These are phyloP conservation scores for Nannizzia gypsea DNA, from an alignment of 2,329 filamentous ascomycete genomes.

Conservation along the genomic window DNA sequence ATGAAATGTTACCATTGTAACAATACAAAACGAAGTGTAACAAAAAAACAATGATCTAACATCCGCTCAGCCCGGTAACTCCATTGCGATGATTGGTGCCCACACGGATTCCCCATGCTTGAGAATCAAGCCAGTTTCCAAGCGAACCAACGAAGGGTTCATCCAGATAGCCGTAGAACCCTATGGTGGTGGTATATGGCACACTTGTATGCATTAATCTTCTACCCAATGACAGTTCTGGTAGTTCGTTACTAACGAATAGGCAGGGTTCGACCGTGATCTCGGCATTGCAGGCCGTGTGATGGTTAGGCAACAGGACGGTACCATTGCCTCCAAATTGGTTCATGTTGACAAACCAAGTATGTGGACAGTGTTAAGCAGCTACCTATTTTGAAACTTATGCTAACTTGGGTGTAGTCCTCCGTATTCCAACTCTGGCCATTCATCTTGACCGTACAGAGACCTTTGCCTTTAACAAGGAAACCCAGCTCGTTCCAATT, in stretches of 20 bases:
- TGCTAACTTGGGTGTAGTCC: conserved; percentile 35
- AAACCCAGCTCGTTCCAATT: conserved; percentile 90
- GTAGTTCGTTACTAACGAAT: conserved; percentile 12
- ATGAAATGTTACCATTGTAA: not conserved
- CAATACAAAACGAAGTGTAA: no score
- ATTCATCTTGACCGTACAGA: conserved; percentile 83
- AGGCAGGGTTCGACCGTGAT: conserved; percentile 76
- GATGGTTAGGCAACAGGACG: conserved; percentile 62
- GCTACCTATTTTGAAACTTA: not conserved
- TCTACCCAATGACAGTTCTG: not conserved
- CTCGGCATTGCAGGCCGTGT: conserved; percentile 79
- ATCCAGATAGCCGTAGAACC: conserved; percentile 92
- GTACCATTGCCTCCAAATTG: conserved; percentile 67
- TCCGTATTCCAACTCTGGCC: conserved; percentile 84
- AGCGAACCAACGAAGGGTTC: conserved; percentile 75
- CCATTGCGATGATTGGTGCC: conserved; percentile 83
- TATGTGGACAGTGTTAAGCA: conserved; percentile 19
- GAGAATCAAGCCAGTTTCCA: conserved; percentile 86
- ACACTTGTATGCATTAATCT: conserved; percentile 52
- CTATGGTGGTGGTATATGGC: conserved; percentile 94
- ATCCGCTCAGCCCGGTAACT: conserved; percentile 55
- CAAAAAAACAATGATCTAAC: not conserved
- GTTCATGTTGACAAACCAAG: conserved; percentile 80
- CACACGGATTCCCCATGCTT: conserved; percentile 93
- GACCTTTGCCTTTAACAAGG: conserved; percentile 90